A percentile compares a stretch with the other conserved stretches of the same genome.
phyloP scores from a whole-genome alignment of 2,329 filamentous ascomycete species.

The Ophiostoma sp. region DNA sequence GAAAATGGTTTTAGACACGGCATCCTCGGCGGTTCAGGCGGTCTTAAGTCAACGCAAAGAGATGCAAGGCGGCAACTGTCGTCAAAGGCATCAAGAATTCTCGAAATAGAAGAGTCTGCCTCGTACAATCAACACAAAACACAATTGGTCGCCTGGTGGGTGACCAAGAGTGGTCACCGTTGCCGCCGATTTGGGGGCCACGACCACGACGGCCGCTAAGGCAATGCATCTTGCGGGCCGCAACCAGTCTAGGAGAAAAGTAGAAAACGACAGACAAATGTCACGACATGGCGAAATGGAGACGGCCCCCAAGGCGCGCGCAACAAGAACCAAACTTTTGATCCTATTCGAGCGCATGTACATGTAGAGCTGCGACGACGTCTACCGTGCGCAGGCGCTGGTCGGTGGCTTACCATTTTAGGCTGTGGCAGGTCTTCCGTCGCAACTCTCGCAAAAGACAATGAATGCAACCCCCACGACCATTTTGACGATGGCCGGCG shows the following conservation, averaged over 20 bases:
- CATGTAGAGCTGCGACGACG: too few species aligned
- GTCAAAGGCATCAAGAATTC: too few species aligned
- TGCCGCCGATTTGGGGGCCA: background rate
- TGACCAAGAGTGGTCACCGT: too few species aligned
- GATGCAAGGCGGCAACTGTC: too few species aligned
- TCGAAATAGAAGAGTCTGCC: too few species aligned
- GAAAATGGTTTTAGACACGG: too few species aligned
- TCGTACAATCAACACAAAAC: too few species aligned
- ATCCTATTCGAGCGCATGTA: background rate
- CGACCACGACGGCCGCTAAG: background rate
- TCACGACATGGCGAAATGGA: background rate
- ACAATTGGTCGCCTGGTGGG: background rate
- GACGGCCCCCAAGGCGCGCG: background rate
- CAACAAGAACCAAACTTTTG: background rate
- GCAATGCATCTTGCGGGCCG: background rate
- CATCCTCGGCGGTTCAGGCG: too few species aligned
- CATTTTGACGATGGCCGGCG: background rate
- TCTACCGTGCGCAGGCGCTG: background rate
- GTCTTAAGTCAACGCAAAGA: too few species aligned
- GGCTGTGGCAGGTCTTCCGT: background rate
- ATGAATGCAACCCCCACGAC: background rate
- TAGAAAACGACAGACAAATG: background rate
- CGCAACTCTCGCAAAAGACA: background rate
- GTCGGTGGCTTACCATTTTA: background rate
- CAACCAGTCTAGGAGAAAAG: background rate